phyloP scores from a whole-genome alignment of 108 stramenopile species.

The Pseudonitzschia multistriata region DNA sequence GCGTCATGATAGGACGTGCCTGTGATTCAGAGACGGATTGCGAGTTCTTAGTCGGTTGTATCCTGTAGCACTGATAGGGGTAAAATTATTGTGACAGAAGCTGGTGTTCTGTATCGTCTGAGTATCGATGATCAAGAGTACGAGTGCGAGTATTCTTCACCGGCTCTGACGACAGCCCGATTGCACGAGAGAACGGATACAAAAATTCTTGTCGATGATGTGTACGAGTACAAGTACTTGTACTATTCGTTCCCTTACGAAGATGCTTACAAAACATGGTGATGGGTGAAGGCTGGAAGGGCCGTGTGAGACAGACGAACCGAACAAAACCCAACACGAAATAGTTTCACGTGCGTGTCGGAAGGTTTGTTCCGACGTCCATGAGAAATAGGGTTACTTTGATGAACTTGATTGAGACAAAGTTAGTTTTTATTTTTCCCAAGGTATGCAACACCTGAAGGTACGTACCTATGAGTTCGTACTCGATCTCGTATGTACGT shows the following conservation, averaged over 20 bases:
- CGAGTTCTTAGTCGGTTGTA: neutral
- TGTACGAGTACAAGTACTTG: too few relatives aligned
- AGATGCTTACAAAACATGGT: neutral
- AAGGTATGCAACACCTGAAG: too few relatives aligned
- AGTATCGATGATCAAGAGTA: too few relatives aligned
- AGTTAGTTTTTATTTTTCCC: neutral
- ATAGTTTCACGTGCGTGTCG: neutral
- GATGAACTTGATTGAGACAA: neutral
- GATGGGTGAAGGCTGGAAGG: neutral
- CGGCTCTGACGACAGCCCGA: neutral
- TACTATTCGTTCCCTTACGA: too few relatives aligned
- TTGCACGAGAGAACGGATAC: neutral
- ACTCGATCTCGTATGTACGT: too few relatives aligned
- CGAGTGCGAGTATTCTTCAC: neutral
- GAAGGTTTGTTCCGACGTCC: neutral
- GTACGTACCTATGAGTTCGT: too few relatives aligned
- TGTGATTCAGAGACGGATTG: neutral
- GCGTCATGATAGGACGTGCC: neutral
- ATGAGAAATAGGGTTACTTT: neutral
- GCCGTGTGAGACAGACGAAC: neutral
- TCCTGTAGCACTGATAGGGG: neutral
- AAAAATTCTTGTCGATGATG: neutral
- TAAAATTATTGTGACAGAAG: neutral
- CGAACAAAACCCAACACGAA: neutral
- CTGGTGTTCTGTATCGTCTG: neutral